phyloP scores from a whole-genome alignment of 768 basidiomycete genomes.

The Tulasnella sp. region DNA sequence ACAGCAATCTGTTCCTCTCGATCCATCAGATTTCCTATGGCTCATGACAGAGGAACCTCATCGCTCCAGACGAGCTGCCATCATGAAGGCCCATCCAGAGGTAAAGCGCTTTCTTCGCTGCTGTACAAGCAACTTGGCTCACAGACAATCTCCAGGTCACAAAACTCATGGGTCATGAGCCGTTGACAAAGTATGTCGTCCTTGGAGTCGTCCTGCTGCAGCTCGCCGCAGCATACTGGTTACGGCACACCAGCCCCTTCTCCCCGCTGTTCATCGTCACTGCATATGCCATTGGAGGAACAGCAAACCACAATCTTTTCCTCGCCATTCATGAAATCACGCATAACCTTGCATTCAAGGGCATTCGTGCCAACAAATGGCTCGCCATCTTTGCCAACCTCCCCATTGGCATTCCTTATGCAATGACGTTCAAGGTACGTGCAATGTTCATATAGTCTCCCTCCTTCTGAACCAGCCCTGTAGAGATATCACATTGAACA shows the following conservation, averaged over 20 bases:
- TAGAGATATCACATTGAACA: constrained; percentile 92
- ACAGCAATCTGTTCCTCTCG: constrained; percentile 42
- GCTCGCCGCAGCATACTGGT: constrained; percentile 43
- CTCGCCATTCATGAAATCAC: constrained; percentile 98
- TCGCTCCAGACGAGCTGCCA: constrained; percentile 69
- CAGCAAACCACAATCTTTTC: constrained; percentile 95
- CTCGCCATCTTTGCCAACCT: constrained; percentile 86
- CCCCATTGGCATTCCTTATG: constrained; percentile 90
- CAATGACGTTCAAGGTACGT: constrained; percentile 82
- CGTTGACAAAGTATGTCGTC: constrained; percentile 84
- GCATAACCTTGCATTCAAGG: constrained; percentile 87
- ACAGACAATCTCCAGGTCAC: constrained; percentile 49
- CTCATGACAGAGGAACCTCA: constrained; percentile 97
- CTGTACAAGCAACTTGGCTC: not conserved
- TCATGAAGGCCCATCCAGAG: constrained; percentile 91
- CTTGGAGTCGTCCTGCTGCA: constrained; percentile 68
- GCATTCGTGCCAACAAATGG: constrained; percentile 69
- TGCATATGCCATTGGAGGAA: constrained; percentile 84
- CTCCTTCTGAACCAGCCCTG: not conserved
- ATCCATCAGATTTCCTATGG: constrained; percentile 87
- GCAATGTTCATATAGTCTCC: not conserved
- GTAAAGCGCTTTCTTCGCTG: constrained; percentile 32
- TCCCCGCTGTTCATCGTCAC: constrained; percentile 59
- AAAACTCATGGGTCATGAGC: constrained; percentile 92
- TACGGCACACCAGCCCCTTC: constrained; percentile 55